phyloP scores from a whole-genome alignment of 768 basidiomycete species.

The Trametes gibbosa region DNA sequence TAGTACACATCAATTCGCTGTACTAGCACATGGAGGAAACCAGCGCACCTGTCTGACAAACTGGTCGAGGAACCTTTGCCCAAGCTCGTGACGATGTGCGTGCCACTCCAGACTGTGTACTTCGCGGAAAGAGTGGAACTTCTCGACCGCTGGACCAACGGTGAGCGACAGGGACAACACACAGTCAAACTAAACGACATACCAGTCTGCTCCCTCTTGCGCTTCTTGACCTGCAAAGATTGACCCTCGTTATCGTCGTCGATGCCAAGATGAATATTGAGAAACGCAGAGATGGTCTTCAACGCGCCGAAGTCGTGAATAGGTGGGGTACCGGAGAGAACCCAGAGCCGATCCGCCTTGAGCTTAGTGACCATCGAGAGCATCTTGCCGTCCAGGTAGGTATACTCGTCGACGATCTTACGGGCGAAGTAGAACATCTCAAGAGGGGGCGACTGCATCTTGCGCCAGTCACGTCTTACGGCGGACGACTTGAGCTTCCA shows the following conservation, averaged over 20 bases:
- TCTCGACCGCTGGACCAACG: constrained; percentile 64
- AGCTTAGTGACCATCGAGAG: constrained; percentile 76
- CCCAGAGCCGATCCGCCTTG: constrained; percentile 82
- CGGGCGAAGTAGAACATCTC: constrained; percentile 93
- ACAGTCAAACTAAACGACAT: constrained; percentile 23
- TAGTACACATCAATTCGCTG: neutral
- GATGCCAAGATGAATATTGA: constrained; percentile 88
- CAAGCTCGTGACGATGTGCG: constrained; percentile 76
- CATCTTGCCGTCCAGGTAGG: constrained; percentile 80
- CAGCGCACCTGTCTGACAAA: constrained; percentile 78
- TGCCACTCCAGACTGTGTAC: constrained; percentile 93
- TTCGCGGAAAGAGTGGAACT: constrained; percentile 96
- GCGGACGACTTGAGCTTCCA: constrained; percentile 67
- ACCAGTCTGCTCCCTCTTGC: constrained; percentile 84
- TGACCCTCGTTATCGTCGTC: constrained; percentile 79
- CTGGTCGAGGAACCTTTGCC: constrained; percentile 76
- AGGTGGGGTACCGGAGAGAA: constrained; percentile 95
- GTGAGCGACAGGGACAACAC: constrained; percentile 4
- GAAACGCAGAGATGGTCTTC: constrained; percentile 86
- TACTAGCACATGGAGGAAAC: neutral
- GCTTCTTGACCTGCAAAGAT: constrained; percentile 73
- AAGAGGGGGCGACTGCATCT: constrained; percentile 79
- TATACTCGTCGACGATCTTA: constrained; percentile 92
- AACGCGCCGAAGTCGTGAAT: constrained; percentile 87
- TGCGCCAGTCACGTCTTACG: constrained; percentile 71